A percentile compares a stretch with the other conserved stretches of the same genome.
Conservation (phyloP, 2,329 filamentous ascomycete species). For the Mycosphaerella arachidis region DNA sequence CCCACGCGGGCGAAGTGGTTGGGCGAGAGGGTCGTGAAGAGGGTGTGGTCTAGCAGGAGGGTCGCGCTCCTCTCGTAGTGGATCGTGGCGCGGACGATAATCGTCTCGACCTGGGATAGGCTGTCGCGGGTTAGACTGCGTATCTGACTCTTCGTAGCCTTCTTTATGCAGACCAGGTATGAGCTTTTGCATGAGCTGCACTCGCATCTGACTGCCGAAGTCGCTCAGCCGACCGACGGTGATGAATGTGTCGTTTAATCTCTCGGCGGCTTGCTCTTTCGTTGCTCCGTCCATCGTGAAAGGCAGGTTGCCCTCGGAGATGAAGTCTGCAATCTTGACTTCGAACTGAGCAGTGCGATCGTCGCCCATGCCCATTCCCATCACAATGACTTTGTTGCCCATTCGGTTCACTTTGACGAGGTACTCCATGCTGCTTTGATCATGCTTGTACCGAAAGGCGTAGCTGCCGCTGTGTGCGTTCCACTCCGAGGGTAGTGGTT, state of each 20-base stretch:
- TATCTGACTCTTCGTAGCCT: slow-evolving; percentile 62
- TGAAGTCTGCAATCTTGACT: slow-evolving; percentile 66
- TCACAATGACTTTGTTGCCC: slow-evolving; percentile 76
- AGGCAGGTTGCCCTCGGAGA: slow-evolving; percentile 60
- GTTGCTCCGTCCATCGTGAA: slow-evolving; percentile 28
- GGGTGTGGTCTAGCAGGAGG: slow-evolving; percentile 66
- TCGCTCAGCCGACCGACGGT: slow-evolving; percentile 63
- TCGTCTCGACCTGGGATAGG: slow-evolving; percentile 24
- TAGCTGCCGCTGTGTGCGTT: slow-evolving; percentile 67
- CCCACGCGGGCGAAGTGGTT: slow-evolving; percentile 45
- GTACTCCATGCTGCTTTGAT: slow-evolving; percentile 79
- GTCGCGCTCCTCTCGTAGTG: slow-evolving; percentile 48
- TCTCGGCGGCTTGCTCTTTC: slow-evolving; percentile 39
- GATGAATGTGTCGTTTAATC: slow-evolving; percentile 62
- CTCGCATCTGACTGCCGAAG: slow-evolving; percentile 67
- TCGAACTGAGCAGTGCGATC: slow-evolving; percentile 79
- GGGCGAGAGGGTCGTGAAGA: slow-evolving; percentile 54
- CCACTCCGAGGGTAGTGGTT: slow-evolving; percentile 72
- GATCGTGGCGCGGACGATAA: slow-evolving; percentile 41
- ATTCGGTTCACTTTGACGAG: slow-evolving; percentile 77
- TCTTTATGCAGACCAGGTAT: slow-evolving; percentile 72
- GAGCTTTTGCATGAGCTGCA: slow-evolving; percentile 78
- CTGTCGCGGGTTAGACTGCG: slow-evolving; percentile 9
- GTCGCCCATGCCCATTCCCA: slow-evolving; percentile 72
- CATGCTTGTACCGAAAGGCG: slow-evolving; percentile 81